Evolutionary conservation across 345 rosid genomes (phyloP).

Genomic region (Adansonia digitata): DNA sequence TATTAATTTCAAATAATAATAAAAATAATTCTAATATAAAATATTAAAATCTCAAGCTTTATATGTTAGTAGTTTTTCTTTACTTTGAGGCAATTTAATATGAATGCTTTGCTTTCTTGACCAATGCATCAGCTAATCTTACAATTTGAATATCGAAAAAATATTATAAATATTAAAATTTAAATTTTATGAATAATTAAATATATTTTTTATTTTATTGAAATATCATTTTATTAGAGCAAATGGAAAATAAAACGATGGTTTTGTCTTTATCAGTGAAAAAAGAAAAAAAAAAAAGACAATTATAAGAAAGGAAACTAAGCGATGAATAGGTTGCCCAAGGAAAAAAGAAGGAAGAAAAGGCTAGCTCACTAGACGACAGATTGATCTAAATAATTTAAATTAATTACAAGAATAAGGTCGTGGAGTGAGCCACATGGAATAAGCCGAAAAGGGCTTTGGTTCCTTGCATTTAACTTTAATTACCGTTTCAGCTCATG

Average conservation of each 20-base stretch:
- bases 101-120: neutral
- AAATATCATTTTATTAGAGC: too few species aligned
- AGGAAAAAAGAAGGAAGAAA: neutral
- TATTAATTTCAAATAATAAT: too few species aligned
- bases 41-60: too few species aligned
- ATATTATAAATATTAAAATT: too few species aligned
- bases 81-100: too few species aligned
- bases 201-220: too few species aligned
- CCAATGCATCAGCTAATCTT: neutral
- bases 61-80: too few species aligned
- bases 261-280: too few species aligned
- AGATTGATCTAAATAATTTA: neutral
- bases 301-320: neutral
- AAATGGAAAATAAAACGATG: too few species aligned
- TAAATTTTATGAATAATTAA: too few species aligned
- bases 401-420: neutral
- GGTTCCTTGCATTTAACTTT: constrained; percentile 3
- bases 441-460: constrained; percentile 1
- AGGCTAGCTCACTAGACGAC: neutral
- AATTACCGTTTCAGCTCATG: constrained; percentile 8
- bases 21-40: too few species aligned
- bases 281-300: neutral
- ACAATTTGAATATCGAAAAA: too few species aligned
- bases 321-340: neutral
- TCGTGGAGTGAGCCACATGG: neutral